Evolutionary conservation across 2,329 filamentous ascomycete species (phyloP), one percentile per base, ranked within the genome.

Genomic region (Talaromyces sp.): DNA sequence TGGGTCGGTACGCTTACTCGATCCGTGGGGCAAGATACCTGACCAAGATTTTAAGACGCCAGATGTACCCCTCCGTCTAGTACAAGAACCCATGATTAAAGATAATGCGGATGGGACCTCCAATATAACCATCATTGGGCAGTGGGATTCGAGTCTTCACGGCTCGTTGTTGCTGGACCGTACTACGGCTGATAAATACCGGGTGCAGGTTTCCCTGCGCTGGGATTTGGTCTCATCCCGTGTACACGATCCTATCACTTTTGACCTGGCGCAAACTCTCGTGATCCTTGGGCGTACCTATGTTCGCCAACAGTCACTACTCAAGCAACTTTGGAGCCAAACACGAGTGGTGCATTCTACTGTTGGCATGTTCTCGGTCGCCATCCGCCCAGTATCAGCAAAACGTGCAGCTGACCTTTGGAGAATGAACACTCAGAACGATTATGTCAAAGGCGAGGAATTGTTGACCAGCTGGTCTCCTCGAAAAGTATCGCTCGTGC

Each of bases 381-480:
- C 87, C 6, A 88, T 97, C 74, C 88, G 91, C 31, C 94, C 94
- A 0, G 88, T 91, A 8, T 92, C 92, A 2, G 92, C 96, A 56
- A 97, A 97, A 75, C 85, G 91, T 53, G 91, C 92, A 0, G 91
- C 91, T 3, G 94, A 99, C 72, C 81, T 99, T 12, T 99, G 94
- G 94, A 86, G 94, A 58, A 91, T 97, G 86, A 95, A 92, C 73
- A 97, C 92, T 17, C 88, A 91, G 62, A 89, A 96, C 68, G 91
- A 96, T 72, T 97, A 97, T 70, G 90, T 99, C 68, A 97, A 96
- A 74, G 94, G 94, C 59, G 92, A 99, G 75, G 94, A 99, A 74
- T 83, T 88, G 54, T 80, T 99, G 43, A 86, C 82, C 2, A 86
- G 87, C 60, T 99, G 94, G 94, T 86, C 88, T 8, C 93, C 94